Conservation (phyloP, 2,329 filamentous ascomycete genomes). For the Aspergillus tubingensis region DNA sequence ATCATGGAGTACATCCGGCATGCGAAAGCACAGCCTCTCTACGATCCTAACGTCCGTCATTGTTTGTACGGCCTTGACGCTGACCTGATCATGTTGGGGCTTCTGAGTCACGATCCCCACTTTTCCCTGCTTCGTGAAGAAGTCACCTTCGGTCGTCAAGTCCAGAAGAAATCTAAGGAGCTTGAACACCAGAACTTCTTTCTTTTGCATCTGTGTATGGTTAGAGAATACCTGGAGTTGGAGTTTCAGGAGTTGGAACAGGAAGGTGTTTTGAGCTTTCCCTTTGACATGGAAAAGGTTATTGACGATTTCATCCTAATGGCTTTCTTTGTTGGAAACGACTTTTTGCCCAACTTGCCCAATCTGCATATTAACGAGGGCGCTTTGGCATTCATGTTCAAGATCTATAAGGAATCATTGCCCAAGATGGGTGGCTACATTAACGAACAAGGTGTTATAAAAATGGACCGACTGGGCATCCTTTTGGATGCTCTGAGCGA, state of each 20-base stretch:
- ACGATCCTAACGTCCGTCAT: constrained; percentile 90
- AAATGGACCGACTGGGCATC: constrained; percentile 73
- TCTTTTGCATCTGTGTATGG: constrained; percentile 94
- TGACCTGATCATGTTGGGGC: constrained; percentile 96
- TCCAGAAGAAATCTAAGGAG: constrained; percentile 88
- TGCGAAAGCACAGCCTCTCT: constrained; percentile 90
- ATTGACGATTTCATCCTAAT: constrained; percentile 99
- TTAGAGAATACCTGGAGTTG: constrained; percentile 92
- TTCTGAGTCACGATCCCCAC: constrained; percentile 96
- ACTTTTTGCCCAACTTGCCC: constrained; percentile 96
- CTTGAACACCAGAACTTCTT: constrained; percentile 99
- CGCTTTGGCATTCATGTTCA: constrained; percentile 94
- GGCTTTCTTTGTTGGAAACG: constrained; percentile 99
- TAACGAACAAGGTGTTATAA: constrained; percentile 92
- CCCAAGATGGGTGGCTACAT: constrained; percentile 90
- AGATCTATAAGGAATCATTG: constrained; percentile 87
- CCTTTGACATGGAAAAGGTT: constrained; percentile 90
- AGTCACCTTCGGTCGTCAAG: constrained; percentile 91
- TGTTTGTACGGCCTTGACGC: constrained; percentile 97
- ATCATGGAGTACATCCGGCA: constrained; percentile 99
- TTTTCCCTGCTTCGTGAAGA: constrained; percentile 97
- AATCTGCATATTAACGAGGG: constrained; percentile 98
- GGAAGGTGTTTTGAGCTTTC: constrained; percentile 69
- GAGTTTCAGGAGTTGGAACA: constrained; percentile 92
- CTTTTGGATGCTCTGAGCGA: constrained; percentile 82